These are phyloP conservation scores for Tuber umbilicatum DNA, from an alignment of 495 filamentous ascomycete species.

Conservation along the genomic window DNA sequence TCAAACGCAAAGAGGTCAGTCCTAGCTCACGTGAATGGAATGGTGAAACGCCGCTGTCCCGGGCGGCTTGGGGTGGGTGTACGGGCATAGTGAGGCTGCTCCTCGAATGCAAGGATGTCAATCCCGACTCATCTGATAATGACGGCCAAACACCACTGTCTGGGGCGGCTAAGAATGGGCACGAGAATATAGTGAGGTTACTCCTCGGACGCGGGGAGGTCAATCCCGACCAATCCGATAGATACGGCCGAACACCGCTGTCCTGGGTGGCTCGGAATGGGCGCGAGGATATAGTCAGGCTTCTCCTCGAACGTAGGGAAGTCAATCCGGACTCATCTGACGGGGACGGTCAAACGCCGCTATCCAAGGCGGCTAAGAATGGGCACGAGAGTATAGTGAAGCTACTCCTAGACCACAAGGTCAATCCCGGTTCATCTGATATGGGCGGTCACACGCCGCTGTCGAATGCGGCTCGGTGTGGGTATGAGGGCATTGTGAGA, in stretches of 20 bases:
- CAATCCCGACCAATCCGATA: background rate
- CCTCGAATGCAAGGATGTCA: too few species aligned
- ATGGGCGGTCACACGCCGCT: background rate
- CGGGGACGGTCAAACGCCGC: background rate
- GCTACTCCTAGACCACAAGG: background rate
- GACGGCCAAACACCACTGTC: too few species aligned
- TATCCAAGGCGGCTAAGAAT: background rate
- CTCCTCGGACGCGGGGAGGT: background rate
- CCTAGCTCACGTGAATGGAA: too few species aligned
- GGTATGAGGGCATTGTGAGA: background rate
- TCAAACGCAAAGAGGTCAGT: constrained; percentile 19
- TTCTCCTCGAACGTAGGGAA: background rate
- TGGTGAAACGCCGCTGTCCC: too few species aligned
- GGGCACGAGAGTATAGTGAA: background rate
- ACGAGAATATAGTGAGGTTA: background rate
- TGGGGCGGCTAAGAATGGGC: background rate
- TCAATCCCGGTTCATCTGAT: background rate
- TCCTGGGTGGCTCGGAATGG: background rate
- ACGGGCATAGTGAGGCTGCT: too few species aligned
- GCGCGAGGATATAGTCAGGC: background rate
- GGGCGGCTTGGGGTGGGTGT: too few species aligned
- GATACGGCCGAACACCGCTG: background rate
- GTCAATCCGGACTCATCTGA: background rate
- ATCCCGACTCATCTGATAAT: too few species aligned
- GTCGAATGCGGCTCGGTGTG: background rate